Base-by-base conservation (phyloP, 345 rosid species). In the Arabidopsis thaliana region DNA sequence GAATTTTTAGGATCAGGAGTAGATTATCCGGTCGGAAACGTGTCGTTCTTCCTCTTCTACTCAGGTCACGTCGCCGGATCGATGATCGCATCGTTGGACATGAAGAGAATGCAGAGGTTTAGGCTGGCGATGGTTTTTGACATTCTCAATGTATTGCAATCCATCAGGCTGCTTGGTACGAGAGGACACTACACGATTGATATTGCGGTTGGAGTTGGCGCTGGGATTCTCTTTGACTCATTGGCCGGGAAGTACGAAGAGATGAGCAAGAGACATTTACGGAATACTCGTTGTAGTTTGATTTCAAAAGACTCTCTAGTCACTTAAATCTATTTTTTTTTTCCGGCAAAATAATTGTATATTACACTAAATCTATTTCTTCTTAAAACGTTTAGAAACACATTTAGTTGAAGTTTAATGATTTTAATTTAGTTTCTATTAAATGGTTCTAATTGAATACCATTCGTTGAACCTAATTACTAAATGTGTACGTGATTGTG, bases 111-210 rank as follows among this genome's bases (percentile, higher is more conserved):
- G 90, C 74, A 79, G 72, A 85, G 99, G 70, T 67, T 86, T 74
- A 81, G 78, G 72, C 12, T 90, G 74, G 99, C 99, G 2, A 77
- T 83, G 86, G 13, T 81, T 33, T 95, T 87, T 67, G 99, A 95
- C 62, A 64, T 79, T 13, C 84, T 89, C 32, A 95, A 95, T 55
- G 77, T 85, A 32, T 86, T 95, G 37, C 99, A 95, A 78, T 80
- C 69, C 1, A 70, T 92, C 40, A 87, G 99, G 83, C 76, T 95
- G 77, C 85, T 92, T 14, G 88, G 87, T 6, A 84, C 97, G 5
- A 84, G 99, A 71, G 97, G 97, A 20, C 97, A 92, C 40, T 92
- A 95, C 69, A 95, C 96, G 1, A 90, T 95, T 48, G 99, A 95
- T 80, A 71, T 95, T 67, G 96, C 86, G 0, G 92, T 72, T 16